Evolutionary conservation across 768 basidiomycete species (phyloP), one percentile per base, ranked within the genome.

Genomic region (Auriculariales sp.): DNA sequence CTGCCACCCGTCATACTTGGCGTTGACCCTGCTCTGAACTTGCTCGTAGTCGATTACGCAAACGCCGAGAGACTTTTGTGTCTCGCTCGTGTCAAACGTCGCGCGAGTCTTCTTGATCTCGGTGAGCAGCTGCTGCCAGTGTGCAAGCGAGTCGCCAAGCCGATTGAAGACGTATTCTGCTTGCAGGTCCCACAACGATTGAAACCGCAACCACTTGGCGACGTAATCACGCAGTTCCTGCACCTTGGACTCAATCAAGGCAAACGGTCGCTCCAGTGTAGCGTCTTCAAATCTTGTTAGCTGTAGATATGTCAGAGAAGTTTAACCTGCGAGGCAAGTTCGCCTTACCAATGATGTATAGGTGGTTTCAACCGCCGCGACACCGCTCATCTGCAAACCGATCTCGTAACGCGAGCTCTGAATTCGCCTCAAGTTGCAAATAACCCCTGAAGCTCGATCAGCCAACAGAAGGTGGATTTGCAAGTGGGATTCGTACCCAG

Each of bases 1-100:
- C 70, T 98, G 94, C 94, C 95, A 98, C 17, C 89, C 71, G 62
- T 98, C 95, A 63, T 99, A 99, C 69, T 97, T 98, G 52, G 93
- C 90, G 64, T 97, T 97, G 59, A 99, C 95, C 56, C 93, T 77
- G 39, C 88, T 78, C 66, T 99, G 95, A 25, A 97, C 95, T 64
- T 94, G 93, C 64, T 98, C 94, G 64, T 97, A 99, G 65, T 97
- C 89, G 58, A 99, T 83, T 36, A 93, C 78, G 59, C 89, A 92
- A 9, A 93, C 86, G 1, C 93, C 92, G 60, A 98, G 95, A 44
- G 78, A 78, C 55, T 84, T 89, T 58, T 84, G 81, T 7, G 89
- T 93, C 58, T 95, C 95, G 25, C 89, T 86, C 17, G 90, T 98
- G 65, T 99, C 95, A 61, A 99, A 98, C 15, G 92, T 97, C 49